These are phyloP conservation scores for Penicillium vulpinum DNA, from an alignment of 2,329 filamentous ascomycete genomes.

Conservation along the genomic window DNA sequence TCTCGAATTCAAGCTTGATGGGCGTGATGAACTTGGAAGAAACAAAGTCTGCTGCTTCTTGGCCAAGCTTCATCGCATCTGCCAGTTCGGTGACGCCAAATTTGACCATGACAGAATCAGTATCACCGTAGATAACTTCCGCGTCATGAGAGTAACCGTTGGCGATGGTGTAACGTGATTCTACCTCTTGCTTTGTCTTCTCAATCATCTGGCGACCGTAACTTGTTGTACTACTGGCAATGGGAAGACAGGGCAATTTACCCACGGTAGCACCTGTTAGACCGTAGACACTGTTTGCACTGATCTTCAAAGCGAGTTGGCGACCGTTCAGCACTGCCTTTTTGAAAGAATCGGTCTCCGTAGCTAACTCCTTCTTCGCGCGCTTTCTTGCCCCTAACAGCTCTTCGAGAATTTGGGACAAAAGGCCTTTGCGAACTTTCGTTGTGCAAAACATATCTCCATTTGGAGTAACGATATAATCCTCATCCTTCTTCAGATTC, in stretches of 20 bases:
- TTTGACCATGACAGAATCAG: conserved; percentile 99
- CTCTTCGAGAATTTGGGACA: conserved; percentile 95
- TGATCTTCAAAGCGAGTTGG: conserved; percentile 92
- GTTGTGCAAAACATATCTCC: conserved; percentile 88
- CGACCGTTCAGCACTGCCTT: conserved; percentile 97
- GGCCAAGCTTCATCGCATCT: conserved; percentile 91
- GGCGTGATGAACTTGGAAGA: conserved; percentile 92
- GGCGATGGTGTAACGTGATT: conserved; percentile 81
- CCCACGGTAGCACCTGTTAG: conserved; percentile 93
- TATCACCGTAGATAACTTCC: conserved; percentile 97
- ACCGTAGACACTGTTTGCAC: conserved; percentile 97
- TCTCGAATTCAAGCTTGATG: conserved; percentile 99
- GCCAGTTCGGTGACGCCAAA: conserved; percentile 86
- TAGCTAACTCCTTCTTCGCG: conserved; percentile 84
- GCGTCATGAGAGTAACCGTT: conserved; percentile 95
- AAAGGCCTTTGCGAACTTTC: conserved; percentile 84
- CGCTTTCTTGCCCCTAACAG: conserved; percentile 87
- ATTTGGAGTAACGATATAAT: conserved; percentile 95
- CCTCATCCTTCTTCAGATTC: conserved; percentile 77
- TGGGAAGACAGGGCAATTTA: conserved; percentile 90
- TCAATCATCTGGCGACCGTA: conserved; percentile 99
- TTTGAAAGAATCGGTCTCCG: conserved; percentile 93
- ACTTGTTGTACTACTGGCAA: conserved; percentile 94
- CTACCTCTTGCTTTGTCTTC: conserved; percentile 94
- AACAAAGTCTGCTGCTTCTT: conserved; percentile 85